A percentile compares a stretch with the other conserved stretches of the same genome.
phyloP scores from a whole-genome alignment of 163 green algal species.

The Prototheca cutis region DNA sequence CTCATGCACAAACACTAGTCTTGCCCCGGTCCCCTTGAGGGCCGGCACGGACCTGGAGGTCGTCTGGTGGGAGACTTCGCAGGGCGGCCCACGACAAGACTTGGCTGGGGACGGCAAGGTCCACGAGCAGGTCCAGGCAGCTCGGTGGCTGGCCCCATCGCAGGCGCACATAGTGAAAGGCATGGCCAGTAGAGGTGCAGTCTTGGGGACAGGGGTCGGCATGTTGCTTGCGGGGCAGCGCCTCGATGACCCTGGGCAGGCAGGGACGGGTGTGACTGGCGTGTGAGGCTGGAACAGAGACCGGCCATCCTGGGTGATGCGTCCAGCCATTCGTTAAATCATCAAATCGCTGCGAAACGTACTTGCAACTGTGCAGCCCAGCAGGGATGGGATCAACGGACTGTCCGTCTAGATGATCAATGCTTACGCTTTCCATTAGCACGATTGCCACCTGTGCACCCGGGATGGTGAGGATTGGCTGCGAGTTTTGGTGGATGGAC shows the following conservation, averaged over 20 bases:
- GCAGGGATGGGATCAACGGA: slow-evolving; percentile 3
- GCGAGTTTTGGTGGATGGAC: no score
- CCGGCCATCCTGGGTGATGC: no score
- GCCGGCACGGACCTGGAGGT: not conserved
- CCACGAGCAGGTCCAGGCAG: slow-evolving; percentile 16
- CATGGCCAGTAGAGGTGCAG: slow-evolving; percentile 8
- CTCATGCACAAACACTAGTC: not conserved
- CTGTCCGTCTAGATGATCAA: not conserved
- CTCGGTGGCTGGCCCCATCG: not conserved
- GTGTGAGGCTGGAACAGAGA: no score
- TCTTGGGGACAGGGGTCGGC: slow-evolving; percentile 6
- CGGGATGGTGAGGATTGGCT: no score
- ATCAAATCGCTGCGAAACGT: not conserved
- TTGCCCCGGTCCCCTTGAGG: no score
- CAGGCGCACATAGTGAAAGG: slow-evolving; percentile 8
- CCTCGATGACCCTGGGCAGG: slow-evolving; percentile 10
- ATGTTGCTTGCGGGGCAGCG: not conserved
- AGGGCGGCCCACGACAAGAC: not conserved
- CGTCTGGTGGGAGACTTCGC: not conserved
- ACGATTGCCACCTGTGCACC: slow-evolving; percentile 17
- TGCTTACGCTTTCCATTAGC: slow-evolving; percentile 17
- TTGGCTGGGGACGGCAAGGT: not conserved
- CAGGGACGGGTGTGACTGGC: no score
- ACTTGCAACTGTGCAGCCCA: slow-evolving; percentile 13
- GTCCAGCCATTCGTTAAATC: not conserved